These are phyloP conservation scores for Parascedosporium putredinis DNA, from an alignment of 2,329 filamentous ascomycete species.

Conservation along the genomic window DNA sequence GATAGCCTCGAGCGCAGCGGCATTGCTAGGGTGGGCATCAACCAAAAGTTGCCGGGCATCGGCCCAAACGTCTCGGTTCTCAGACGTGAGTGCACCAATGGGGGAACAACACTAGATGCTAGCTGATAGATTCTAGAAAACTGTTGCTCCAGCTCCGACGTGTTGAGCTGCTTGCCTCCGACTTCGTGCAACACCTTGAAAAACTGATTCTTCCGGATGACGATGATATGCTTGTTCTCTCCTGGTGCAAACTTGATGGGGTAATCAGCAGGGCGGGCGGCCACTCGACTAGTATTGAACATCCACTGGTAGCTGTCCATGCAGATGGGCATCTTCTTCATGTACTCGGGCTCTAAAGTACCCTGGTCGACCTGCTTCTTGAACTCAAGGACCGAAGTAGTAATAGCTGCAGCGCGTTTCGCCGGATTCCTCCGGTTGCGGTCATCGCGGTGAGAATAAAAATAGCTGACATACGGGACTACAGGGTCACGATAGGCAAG, in stretches of 20 bases:
- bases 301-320: slow-evolving; percentile 99
- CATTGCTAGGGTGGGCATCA: slow-evolving; percentile 68
- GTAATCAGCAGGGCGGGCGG: slow-evolving; percentile 71
- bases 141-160: slow-evolving; percentile 79
- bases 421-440: slow-evolving; percentile 75
- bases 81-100: slow-evolving; percentile 75
- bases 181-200: slow-evolving; percentile 83
- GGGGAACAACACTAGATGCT: slow-evolving; percentile 56
- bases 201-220: slow-evolving; percentile 91
- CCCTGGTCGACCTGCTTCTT: slow-evolving; percentile 81
- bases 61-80: slow-evolving; percentile 90
- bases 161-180: slow-evolving; percentile 75
- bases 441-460: slow-evolving; percentile 97
- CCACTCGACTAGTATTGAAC: slow-evolving; percentile 89
- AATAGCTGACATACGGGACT: slow-evolving; percentile 97
- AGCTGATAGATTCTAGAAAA: slow-evolving; percentile 77
- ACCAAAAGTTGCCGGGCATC: slow-evolving; percentile 71
- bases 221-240: slow-evolving; percentile 79
- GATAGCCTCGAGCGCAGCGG: slow-evolving; percentile 65
- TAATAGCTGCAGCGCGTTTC: slow-evolving; percentile 86
- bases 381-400: slow-evolving; percentile 79
- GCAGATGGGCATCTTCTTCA: slow-evolving; percentile 94
- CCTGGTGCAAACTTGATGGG: slow-evolving; percentile 67
- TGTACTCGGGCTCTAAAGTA: slow-evolving; percentile 90
- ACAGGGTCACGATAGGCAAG: slow-evolving; percentile 89